Percentiles rank a stretch among this genome's conserved stretches.
These are phyloP conservation scores for Ophiocordyceps australis DNA, from an alignment of 2,329 filamentous ascomycete species.

Conservation along the genomic window DNA sequence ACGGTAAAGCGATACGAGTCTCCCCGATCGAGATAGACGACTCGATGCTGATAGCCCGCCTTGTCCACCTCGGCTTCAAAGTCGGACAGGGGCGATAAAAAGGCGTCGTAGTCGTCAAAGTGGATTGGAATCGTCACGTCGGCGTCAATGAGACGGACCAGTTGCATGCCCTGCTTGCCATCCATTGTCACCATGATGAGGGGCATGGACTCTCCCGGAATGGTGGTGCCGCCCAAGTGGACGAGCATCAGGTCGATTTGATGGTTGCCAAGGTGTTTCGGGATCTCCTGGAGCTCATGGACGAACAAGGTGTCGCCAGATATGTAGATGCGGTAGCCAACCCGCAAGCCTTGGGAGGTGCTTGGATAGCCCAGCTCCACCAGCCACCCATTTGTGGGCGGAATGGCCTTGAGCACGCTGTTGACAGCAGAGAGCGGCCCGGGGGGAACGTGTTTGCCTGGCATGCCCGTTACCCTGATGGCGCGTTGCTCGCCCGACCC, in stretches of 20 bases:
- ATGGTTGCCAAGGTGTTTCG: constrained; percentile 29
- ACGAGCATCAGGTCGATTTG: constrained; percentile 48
- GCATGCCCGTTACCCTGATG: neutral
- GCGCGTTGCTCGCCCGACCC: neutral
- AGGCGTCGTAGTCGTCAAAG: constrained; percentile 40
- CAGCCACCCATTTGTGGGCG: neutral
- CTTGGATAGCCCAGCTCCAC: neutral
- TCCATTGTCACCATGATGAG: constrained; percentile 54
- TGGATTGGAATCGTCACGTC: constrained; percentile 46
- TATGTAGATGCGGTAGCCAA: neutral
- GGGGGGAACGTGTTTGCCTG: neutral
- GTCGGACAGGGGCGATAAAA: constrained; percentile 20
- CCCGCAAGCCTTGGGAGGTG: neutral
- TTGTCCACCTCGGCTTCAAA: constrained; percentile 35
- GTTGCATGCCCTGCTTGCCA: constrained; percentile 38
- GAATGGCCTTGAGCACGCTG: neutral
- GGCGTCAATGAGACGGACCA: constrained; percentile 40
- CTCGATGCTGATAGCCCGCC: constrained; percentile 28
- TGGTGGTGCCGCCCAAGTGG: constrained; percentile 47
- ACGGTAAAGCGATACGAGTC: neutral
- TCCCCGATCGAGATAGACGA: constrained; percentile 38
- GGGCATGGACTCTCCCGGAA: constrained; percentile 38
- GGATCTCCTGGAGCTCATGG: constrained; percentile 37
- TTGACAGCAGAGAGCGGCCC: neutral
- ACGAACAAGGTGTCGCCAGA: neutral